Evolutionary conservation across 176 grass and related monocot species (phyloP).

Genomic region (barley (Hordeum vulgare)): DNA sequence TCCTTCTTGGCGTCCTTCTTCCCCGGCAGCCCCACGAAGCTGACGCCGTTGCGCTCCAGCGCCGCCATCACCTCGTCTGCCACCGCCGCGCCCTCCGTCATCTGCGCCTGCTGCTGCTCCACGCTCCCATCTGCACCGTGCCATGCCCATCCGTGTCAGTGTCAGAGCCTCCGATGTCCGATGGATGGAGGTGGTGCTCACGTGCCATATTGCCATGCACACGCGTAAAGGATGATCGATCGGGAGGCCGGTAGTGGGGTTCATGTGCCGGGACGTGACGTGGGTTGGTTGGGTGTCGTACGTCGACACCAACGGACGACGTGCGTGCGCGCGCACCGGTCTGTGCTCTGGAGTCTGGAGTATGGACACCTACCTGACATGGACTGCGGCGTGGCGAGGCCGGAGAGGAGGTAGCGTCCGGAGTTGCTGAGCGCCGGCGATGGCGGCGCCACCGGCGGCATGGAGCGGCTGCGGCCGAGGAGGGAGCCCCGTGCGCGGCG

Average conservation of each 20-base stretch:
- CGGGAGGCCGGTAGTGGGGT: background rate
- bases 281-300: background rate
- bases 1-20: constrained; percentile 61
- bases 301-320: background rate
- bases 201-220: background rate
- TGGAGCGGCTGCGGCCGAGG: background rate
- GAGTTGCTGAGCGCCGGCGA: constrained; percentile 18
- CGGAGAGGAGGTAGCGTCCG: constrained; percentile 46
- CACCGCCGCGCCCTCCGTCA: constrained; percentile 47
- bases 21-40: constrained; percentile 36
- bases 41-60: constrained; percentile 84
- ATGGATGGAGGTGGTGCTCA: background rate
- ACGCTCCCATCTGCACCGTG: constrained; percentile 18
- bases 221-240: background rate
- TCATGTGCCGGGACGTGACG: constrained; percentile 31
- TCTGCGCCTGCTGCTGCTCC: constrained; percentile 28
- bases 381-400: constrained; percentile 46
- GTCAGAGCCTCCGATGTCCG: too few species aligned
- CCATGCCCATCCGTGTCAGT: too few species aligned
- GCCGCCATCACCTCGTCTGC: constrained; percentile 86
- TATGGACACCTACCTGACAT: constrained; percentile 48
- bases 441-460: background rate
- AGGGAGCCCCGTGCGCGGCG: background rate
- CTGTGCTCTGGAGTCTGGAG: background rate
- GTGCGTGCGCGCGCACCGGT: background rate